Percentiles rank a stretch among this genome's conserved stretches.
phyloP scores from a whole-genome alignment of 2,329 filamentous ascomycete species.

The Cladophialophora chaetospira region DNA sequence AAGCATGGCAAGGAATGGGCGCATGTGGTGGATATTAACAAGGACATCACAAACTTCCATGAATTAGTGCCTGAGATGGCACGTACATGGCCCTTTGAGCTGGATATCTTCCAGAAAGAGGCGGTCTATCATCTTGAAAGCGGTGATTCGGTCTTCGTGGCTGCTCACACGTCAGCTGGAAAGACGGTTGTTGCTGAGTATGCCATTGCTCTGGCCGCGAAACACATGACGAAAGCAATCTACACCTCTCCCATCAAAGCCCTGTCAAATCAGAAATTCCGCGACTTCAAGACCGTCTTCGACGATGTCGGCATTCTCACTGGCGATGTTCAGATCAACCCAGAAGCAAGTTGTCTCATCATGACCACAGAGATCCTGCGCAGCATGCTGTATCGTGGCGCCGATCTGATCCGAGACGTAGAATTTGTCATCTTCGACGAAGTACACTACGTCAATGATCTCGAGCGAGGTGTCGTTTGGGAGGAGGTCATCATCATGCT shows the following conservation, averaged over 20 bases:
- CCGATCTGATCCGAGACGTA: constrained; percentile 93
- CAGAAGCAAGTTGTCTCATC: constrained; percentile 95
- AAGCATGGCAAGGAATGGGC: constrained; percentile 88
- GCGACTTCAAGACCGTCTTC: constrained; percentile 86
- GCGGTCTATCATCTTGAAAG: constrained; percentile 96
- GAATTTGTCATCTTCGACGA: constrained; percentile 99
- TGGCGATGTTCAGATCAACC: constrained; percentile 96
- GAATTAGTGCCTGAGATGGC: constrained; percentile 97
- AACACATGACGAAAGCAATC: constrained; percentile 99
- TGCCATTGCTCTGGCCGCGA: constrained; percentile 91
- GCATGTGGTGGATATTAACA: constrained; percentile 95
- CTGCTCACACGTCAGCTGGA: constrained; percentile 93
- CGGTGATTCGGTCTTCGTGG: constrained; percentile 96
- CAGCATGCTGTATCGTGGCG: constrained; percentile 96
- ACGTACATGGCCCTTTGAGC: constrained; percentile 91
- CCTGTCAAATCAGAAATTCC: constrained; percentile 96
- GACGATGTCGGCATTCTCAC: constrained; percentile 94
- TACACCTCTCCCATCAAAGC: constrained; percentile 99
- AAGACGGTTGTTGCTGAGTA: constrained; percentile 99
- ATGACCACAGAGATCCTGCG: constrained; percentile 99
- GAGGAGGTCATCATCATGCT: constrained; percentile 99
- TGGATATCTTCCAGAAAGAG: constrained; percentile 98
- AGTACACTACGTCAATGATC: constrained; percentile 97
- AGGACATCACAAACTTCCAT: constrained; percentile 88
- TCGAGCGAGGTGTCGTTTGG: constrained; percentile 95